These are phyloP conservation scores for Pythium periplocum DNA, from an alignment of 352 stramenopile species.

Conservation along the genomic window DNA sequence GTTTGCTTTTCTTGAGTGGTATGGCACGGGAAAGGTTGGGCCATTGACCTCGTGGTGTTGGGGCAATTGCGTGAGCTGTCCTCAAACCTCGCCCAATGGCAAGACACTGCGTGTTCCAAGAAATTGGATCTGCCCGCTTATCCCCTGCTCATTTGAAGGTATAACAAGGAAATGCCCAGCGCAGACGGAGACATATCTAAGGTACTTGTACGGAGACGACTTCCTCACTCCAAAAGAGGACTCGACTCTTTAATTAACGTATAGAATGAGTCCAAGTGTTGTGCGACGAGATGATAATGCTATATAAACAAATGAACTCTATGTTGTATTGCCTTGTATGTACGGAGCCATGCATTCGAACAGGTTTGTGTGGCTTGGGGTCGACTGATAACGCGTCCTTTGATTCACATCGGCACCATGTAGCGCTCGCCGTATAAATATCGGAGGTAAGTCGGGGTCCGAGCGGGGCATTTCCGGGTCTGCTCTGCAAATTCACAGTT, in stretches of 20 bases:
- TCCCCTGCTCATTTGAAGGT: constrained; percentile 18
- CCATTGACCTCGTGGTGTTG: constrained; percentile 21
- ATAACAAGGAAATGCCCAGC: constrained; percentile 16
- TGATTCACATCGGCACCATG: constrained; percentile 1
- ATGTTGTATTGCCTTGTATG: no score
- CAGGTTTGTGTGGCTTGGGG: no score
- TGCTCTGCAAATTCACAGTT: constrained; percentile 19
- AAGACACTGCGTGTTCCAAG: constrained; percentile 15
- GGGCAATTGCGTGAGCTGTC: constrained; percentile 14
- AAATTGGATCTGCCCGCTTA: constrained; percentile 23
- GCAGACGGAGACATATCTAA: constrained; percentile 18
- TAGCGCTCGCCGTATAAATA: constrained; percentile 20
- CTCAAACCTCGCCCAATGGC: background rate
- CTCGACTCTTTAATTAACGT: no score
- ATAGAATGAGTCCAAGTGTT: no score
- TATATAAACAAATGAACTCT: no score
- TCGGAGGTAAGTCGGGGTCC: constrained; percentile 18
- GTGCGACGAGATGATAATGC: no score
- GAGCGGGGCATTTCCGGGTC: constrained; percentile 16
- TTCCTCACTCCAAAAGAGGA: constrained; percentile 5
- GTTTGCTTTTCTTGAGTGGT: constrained; percentile 22
- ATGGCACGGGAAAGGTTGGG: constrained; percentile 7
- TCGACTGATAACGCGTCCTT: no score
- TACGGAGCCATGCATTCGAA: no score
- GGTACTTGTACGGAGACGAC: constrained; percentile 19